Evolutionary conservation across 495 filamentous ascomycete species (phyloP).

Genomic region (Aspergillus ostianus): DNA sequence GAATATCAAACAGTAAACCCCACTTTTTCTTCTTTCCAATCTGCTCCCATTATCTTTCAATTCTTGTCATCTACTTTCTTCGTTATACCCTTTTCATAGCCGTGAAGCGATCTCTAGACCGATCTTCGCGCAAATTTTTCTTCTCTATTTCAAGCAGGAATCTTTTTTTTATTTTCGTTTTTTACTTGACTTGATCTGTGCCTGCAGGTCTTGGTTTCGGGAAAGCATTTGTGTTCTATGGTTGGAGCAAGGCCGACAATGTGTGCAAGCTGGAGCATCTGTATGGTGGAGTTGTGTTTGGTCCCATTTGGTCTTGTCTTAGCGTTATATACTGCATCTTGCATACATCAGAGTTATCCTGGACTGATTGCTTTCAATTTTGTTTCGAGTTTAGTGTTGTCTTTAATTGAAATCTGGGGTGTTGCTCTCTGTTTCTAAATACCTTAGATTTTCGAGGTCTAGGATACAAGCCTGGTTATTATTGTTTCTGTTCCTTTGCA

Average conservation of each 20-base stretch:
- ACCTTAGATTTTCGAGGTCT: not conserved
- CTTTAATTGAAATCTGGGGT: not conserved
- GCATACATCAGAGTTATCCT: not conserved
- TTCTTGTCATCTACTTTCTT: constrained; percentile 19
- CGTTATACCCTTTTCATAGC: constrained; percentile 22
- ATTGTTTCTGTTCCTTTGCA: not conserved
- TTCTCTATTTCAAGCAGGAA: constrained; percentile 5
- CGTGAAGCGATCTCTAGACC: constrained; percentile 12
- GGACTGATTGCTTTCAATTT: constrained; percentile 1
- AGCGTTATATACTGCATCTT: constrained; percentile 18
- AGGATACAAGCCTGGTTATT: not conserved
- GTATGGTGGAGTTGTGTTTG: constrained; percentile 19
- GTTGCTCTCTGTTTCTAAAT: not conserved
- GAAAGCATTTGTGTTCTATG: constrained; percentile 10
- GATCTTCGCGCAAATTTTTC: constrained; percentile 8
- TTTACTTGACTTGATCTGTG: constrained; percentile 5
- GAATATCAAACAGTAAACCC: constrained; percentile 1
- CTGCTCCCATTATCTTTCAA: constrained; percentile 8
- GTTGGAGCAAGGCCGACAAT: constrained; percentile 11
- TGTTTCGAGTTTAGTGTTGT: not conserved
- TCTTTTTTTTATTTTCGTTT: constrained; percentile 11
- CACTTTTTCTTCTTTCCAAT: not conserved
- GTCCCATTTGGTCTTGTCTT: constrained; percentile 16
- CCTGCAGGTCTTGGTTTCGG: constrained; percentile 9
- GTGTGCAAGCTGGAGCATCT: constrained; percentile 18